Evolutionary conservation across 768 basidiomycete genomes (phyloP).

Genomic region (Rhodosporidiobolus sp.): DNA sequence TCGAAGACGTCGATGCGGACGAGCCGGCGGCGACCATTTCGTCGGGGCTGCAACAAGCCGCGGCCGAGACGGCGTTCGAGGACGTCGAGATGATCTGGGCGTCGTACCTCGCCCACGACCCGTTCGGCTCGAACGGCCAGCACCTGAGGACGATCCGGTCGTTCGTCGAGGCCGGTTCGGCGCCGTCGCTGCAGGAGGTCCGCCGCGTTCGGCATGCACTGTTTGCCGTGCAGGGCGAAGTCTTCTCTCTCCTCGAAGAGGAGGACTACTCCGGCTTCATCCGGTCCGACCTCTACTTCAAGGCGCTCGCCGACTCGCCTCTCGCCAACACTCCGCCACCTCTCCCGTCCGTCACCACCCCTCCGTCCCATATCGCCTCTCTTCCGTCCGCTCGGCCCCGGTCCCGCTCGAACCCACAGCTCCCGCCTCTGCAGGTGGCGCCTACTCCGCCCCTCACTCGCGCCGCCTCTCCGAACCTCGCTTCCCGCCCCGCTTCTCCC

Average conservation of each 20-base stretch:
- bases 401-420: constrained; percentile 11
- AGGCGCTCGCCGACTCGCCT: constrained; percentile 63
- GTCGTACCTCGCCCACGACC: constrained; percentile 67
- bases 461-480: neutral
- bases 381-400: neutral
- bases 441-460: neutral
- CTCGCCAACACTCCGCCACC: neutral
- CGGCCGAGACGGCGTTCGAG: constrained; percentile 62
- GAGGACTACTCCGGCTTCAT: constrained; percentile 85
- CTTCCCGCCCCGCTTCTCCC: neutral
- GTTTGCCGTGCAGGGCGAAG: constrained; percentile 76
- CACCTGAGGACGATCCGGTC: constrained; percentile 66
- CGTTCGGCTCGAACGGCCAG: constrained; percentile 63
- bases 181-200: constrained; percentile 46
- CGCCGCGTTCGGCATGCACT: constrained; percentile 71
- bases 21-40: constrained; percentile 47
- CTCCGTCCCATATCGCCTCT: neutral
- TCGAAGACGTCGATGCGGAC: constrained; percentile 73
- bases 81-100: constrained; percentile 87
- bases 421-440: neutral
- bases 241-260: constrained; percentile 81
- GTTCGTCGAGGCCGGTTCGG: constrained; percentile 53
- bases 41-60: constrained; percentile 33
- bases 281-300: constrained; percentile 85
- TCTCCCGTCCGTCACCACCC: neutral